phyloP scores from a whole-genome alignment of 805 yeast genomes.

The Cyberlindnera lachancei region DNA sequence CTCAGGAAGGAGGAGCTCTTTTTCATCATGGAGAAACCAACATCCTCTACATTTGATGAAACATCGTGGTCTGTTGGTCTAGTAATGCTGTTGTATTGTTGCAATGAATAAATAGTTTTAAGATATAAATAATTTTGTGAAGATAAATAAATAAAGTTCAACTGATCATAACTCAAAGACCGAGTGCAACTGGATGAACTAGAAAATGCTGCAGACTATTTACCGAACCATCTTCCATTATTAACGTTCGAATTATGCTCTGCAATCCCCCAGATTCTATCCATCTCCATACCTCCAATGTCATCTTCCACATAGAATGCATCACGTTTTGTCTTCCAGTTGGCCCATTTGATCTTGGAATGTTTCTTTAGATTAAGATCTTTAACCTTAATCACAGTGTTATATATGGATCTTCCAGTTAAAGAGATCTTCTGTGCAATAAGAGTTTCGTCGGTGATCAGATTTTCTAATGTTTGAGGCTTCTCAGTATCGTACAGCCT shows the following conservation, averaged over 20 bases:
- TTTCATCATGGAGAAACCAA: too few relatives aligned
- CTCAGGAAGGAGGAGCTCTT: too few relatives aligned
- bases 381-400: conserved; percentile 48
- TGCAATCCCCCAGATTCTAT: conserved; percentile 76
- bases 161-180: too few relatives aligned
- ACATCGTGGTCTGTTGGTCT: too few relatives aligned
- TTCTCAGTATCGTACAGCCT: conserved; percentile 53
- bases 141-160: too few relatives aligned
- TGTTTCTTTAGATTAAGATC: conserved; percentile 35
- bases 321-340: conserved; percentile 34
- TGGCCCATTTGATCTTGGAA: conserved; percentile 41
- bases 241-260: conserved; percentile 38
- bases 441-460: conserved; percentile 54
- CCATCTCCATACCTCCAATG: conserved; percentile 78
- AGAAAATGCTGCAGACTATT: conserved; percentile 2
- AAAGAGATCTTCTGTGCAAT: conserved; percentile 60
- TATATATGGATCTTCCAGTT: conserved; percentile 60
- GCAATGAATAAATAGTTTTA: too few relatives aligned
- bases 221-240: conserved; percentile 5
- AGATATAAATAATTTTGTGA: too few relatives aligned
- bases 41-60: too few relatives aligned
- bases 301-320: conserved; percentile 58
- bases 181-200: too few relatives aligned
- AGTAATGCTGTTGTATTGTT: too few relatives aligned
- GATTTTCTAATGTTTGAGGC: conserved; percentile 58